Conservation (phyloP, 2,329 filamentous ascomycete species). For the Epichloe gansuensis region DNA sequence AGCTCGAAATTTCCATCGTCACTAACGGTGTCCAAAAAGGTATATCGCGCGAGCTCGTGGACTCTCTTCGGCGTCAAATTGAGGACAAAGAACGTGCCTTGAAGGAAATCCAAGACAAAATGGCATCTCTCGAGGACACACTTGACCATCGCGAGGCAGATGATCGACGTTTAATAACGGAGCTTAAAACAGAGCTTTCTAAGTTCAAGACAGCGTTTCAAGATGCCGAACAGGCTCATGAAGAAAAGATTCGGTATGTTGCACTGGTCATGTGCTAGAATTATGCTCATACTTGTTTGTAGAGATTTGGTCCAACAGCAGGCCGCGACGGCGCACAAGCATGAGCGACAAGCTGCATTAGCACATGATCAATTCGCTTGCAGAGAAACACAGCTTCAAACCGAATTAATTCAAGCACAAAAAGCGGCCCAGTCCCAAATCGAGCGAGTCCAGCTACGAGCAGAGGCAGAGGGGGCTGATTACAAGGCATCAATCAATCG, state of each 20-base stretch:
- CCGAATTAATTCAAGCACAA: constrained; percentile 30
- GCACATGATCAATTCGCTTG: constrained; percentile 9
- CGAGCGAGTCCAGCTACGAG: constrained; percentile 33
- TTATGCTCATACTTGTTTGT: neutral
- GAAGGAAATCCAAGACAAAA: constrained; percentile 32
- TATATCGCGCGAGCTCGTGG: constrained; percentile 85
- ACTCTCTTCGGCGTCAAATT: constrained; percentile 65
- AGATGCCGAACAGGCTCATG: constrained; percentile 14
- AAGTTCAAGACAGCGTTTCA: constrained; percentile 20
- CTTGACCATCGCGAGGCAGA: constrained; percentile 63
- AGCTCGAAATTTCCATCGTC: constrained; percentile 69
- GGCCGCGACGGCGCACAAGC: constrained; percentile 11
- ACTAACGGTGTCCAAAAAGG: constrained; percentile 74
- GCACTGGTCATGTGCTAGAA: neutral
- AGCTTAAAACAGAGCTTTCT: constrained; percentile 17
- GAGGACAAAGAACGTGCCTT: constrained; percentile 52
- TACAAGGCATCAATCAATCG: constrained; percentile 46
- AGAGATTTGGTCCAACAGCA: constrained; percentile 14
- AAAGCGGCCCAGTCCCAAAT: constrained; percentile 36
- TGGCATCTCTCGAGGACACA: constrained; percentile 35
- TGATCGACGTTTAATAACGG: constrained; percentile 52
- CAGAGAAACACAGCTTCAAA: constrained; percentile 18
- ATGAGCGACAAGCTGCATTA: constrained; percentile 11
- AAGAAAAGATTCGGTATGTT: constrained; percentile 39
- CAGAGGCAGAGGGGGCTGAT: constrained; percentile 52